A percentile compares a stretch with the other conserved stretches of the same genome.
phyloP scores from a whole-genome alignment of 1,284 basidiomycete genomes.

The Ganoderma leucocontextum region DNA sequence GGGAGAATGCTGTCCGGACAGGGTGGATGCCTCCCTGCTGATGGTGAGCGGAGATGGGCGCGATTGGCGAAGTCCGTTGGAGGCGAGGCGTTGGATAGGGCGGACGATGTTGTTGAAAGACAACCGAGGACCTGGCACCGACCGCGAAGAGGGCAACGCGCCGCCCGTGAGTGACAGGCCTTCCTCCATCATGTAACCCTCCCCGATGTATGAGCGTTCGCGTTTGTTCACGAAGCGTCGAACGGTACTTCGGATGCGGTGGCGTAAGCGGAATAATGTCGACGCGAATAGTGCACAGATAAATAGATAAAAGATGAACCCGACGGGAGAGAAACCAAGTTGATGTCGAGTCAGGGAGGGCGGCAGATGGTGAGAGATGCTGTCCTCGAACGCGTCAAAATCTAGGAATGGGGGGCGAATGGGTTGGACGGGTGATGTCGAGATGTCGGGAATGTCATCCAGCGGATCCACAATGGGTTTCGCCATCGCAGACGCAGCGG shows the following conservation, averaged over 20 bases:
- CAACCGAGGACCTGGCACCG: constrained; percentile 32
- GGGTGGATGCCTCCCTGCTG: constrained; percentile 31
- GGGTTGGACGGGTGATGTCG: constrained; percentile 61
- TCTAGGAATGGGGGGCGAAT: constrained; percentile 70
- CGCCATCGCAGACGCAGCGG: constrained; percentile 52
- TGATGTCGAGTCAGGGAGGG: constrained; percentile 63
- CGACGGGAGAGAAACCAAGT: constrained; percentile 74
- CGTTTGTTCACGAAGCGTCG: constrained; percentile 58
- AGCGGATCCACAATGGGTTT: constrained; percentile 74
- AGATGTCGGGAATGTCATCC: constrained; percentile 62
- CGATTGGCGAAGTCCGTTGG: constrained; percentile 31
- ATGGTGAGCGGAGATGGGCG: constrained; percentile 36
- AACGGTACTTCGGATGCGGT: constrained; percentile 55
- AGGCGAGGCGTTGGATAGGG: constrained; percentile 33
- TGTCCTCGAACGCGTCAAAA: constrained; percentile 67
- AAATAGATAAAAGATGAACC: constrained; percentile 61
- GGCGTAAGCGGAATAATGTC: constrained; percentile 62
- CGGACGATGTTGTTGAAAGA: constrained; percentile 33
- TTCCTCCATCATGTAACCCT: constrained; percentile 68
- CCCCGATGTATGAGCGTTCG: constrained; percentile 47
- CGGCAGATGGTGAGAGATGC: constrained; percentile 69
- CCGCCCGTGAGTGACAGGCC: constrained; percentile 46
- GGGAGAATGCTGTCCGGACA: constrained; percentile 40
- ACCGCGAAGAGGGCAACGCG: constrained; percentile 35
- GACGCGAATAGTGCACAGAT: constrained; percentile 51